These are phyloP conservation scores for Fraxinus sp. DNA, from an alignment of 305 asterid species.

Conservation along the genomic window DNA sequence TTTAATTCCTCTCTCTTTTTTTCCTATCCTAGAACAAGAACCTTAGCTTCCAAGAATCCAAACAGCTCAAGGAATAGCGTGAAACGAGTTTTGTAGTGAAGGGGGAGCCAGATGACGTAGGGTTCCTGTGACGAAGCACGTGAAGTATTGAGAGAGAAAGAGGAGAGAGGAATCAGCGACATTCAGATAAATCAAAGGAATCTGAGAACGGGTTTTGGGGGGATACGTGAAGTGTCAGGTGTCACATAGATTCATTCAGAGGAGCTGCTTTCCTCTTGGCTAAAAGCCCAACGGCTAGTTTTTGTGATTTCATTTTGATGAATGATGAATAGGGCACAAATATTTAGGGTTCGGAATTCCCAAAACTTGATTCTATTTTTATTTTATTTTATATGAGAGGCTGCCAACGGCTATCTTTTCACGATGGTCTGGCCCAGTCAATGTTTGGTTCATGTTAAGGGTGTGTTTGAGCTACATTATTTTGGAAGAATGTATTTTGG, in stretches of 20 bases:
- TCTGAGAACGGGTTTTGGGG: constrained; percentile 26
- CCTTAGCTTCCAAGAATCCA: constrained; percentile 11
- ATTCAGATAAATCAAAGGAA: constrained; percentile 24
- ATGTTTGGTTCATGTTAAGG: neutral
- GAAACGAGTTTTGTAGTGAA: constrained; percentile 44
- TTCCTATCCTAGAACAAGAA: constrained; percentile 12
- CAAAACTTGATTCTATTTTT: constrained; percentile 19
- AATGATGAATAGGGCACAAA: constrained; percentile 25
- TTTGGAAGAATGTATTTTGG: too few relatives aligned
- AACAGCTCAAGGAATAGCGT: constrained; percentile 25
- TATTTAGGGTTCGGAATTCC: constrained; percentile 20
- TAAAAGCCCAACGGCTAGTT: constrained; percentile 73
- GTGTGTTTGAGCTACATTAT: neutral
- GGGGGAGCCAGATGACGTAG: constrained; percentile 16
- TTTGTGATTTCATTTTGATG: constrained; percentile 35
- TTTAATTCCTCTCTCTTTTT: neutral
- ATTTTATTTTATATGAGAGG: neutral
- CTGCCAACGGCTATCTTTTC: neutral
- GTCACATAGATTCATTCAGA: constrained; percentile 24
- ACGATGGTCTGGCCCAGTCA: neutral
- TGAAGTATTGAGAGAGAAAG: constrained; percentile 28
- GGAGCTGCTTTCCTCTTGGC: neutral
- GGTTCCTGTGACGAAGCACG: constrained; percentile 32
- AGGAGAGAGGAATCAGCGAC: neutral
- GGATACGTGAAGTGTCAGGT: constrained; percentile 40